Evolutionary conservation across 176 grass and related monocot species (phyloP), one percentile per base, ranked within the genome.

Genomic region (Thinopyrum elongatum): DNA sequence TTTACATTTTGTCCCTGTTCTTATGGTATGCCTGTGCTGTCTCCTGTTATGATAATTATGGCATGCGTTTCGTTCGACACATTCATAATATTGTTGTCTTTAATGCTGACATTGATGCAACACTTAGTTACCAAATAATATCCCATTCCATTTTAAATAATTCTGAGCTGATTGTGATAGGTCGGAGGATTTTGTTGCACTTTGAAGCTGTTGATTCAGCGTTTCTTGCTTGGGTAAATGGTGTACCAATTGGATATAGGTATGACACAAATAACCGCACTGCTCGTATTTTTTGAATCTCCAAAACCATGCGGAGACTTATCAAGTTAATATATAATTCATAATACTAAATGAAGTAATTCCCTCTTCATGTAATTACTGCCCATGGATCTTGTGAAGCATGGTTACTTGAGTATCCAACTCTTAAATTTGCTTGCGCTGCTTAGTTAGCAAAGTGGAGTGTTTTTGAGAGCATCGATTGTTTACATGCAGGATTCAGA

Each of bases 141-240:
- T 70, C 16, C 41, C 21, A 9, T 38, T 22, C 60, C 51, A 12
- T 76, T 71, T 82, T 53, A 42, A 74, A 61, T 2, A 22, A 26
- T 79, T 84, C 30, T 64, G 57, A 12, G 19, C 46, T 88, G 33
- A 65, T 73, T 83, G 51, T 95, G 25, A 89, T 83, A 95, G 96
- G 93, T 88, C 91, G 93, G 44, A 94, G 93, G 85, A 90, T 98
- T 76, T 86, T 98, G 75, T 85, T 98, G 82, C 93, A 98, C 87
- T 98, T 98, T 66, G 96, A 98, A 92, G 96, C 88, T 86, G 93
- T 88, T 91, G 96, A 98, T 84, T 98, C 93, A 34, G 93, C 96
- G 0, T 95, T 94, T 86, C 85, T 95, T 91, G 93, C 86, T 94
- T 98, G 96, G 96, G 84, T 98, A 82, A 98, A 98, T 74, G 96